Evolutionary conservation across 306 rosid species (phyloP).

Genomic region (Begonia masoniana): DNA sequence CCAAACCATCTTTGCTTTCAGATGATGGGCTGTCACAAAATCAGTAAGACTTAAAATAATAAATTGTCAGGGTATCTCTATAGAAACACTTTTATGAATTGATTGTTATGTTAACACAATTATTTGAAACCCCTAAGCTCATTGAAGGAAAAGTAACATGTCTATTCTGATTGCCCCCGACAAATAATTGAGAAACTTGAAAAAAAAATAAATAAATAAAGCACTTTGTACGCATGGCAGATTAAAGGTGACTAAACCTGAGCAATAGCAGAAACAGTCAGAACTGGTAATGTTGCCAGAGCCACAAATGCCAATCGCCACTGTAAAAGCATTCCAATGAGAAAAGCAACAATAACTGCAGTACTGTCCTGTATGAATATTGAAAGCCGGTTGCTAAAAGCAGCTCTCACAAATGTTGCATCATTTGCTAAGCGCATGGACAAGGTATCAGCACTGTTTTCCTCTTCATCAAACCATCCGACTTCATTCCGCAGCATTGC

Average conservation of each 20-base stretch:
- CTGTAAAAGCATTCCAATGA: constrained; percentile 75
- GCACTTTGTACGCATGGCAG: neutral
- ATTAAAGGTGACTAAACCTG: constrained; percentile 49
- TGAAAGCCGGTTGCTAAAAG: constrained; percentile 95
- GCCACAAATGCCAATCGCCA: constrained; percentile 98
- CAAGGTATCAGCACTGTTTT: constrained; percentile 90
- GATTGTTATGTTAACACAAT: too few relatives aligned
- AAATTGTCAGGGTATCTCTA: too few relatives aligned
- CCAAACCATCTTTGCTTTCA: too few relatives aligned
- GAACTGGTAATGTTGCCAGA: constrained; percentile 82
- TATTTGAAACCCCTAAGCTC: too few relatives aligned
- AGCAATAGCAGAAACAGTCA: constrained; percentile 86
- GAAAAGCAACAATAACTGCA: constrained; percentile 89
- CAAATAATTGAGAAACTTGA: too few relatives aligned
- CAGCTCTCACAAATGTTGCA: constrained; percentile 97
- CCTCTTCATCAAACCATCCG: constrained; percentile 98
- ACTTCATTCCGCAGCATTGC: constrained; percentile 98
- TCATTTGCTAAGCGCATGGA: constrained; percentile 99
- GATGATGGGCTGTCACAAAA: too few relatives aligned
- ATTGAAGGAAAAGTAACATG: too few relatives aligned
- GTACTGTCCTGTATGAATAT: constrained; percentile 97
- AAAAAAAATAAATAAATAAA: too few relatives aligned
- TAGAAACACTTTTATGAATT: too few relatives aligned
- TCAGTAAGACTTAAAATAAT: too few relatives aligned
- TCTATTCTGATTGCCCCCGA: too few relatives aligned